Conservation (phyloP, 2,329 filamentous ascomycete species). For the Fusarium brachygibbosum region DNA sequence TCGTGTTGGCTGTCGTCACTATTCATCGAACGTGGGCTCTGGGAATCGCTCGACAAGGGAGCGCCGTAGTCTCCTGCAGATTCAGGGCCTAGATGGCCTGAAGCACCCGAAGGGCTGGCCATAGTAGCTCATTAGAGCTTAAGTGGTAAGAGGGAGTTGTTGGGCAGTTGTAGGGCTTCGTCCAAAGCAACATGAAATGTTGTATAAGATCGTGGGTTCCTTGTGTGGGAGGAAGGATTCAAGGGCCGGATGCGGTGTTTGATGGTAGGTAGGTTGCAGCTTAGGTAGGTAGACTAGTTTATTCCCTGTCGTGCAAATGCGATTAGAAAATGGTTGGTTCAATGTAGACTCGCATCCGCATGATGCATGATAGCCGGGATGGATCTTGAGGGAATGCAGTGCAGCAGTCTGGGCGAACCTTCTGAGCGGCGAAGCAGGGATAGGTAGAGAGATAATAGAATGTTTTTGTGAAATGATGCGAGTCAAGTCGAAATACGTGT, state of each 20-base stretch:
- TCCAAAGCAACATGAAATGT: conserved; percentile 36
- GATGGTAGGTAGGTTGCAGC: conserved; percentile 21
- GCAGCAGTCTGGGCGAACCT: conserved; percentile 21
- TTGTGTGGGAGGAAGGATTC: neutral
- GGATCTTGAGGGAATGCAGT: conserved; percentile 1
- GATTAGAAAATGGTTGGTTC: conserved; percentile 47
- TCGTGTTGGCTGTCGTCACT: conserved; percentile 49
- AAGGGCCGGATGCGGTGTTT: conserved; percentile 24
- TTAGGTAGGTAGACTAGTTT: conserved; percentile 13
- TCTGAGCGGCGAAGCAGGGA: neutral
- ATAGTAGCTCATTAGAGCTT: conserved; percentile 46
- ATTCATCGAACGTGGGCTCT: conserved; percentile 57
- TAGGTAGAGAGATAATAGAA: neutral
- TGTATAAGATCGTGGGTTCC: neutral
- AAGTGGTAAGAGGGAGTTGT: conserved; percentile 6
- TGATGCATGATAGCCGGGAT: conserved; percentile 44
- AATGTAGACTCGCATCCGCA: conserved; percentile 38
- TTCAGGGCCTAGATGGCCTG: conserved; percentile 39
- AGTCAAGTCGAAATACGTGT: conserved; percentile 11
- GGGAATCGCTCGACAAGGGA: conserved; percentile 33
- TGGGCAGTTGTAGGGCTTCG: conserved; percentile 22
- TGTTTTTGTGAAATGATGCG: conserved; percentile 1
- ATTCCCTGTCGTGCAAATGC: conserved; percentile 36
- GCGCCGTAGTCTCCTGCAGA: conserved; percentile 31
- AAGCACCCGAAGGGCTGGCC: conserved; percentile 45